Evolutionary conservation across 2,329 filamentous ascomycete species (phyloP), one percentile per base, ranked within the genome.

Genomic region (Pseudopyricularia cyperi): DNA sequence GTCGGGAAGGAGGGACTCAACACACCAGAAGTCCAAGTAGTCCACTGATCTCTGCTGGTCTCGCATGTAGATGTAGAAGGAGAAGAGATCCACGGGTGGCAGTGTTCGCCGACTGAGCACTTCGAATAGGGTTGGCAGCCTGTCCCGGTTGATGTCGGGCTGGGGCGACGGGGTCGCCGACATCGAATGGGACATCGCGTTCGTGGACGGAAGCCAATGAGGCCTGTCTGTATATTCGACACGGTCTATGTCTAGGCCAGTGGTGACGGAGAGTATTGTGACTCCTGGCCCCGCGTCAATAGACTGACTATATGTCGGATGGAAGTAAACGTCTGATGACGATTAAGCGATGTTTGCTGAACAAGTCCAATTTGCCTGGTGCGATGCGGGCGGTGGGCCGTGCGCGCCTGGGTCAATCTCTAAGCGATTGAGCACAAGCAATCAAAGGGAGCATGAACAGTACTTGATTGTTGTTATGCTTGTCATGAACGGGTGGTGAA

Each of bases 31-130:
- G 66, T 98, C 93, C 42, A 98, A 74, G 62, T 98, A 98, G 64
- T 98, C 93, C 12, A 98, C 93, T 7, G 91, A 96, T 66, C 90
- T 83, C 68, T 98, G 93, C 69, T 96, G 90, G 67, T 98, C 94
- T 62, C 93, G 82, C 93, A 98, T 98, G 71, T 95, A 98, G 61
- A 98, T 98, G 71, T 98, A 98, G 73, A 98, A 98, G 2, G 90
- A 96, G 68, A 95, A 98, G 11, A 98, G 76, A 64, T 98, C 94
- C 53, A 98, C 91, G 0, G 93, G 93, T 48, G 94, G 88, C 19
- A 94, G 77, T n/a, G 93, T 98, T 57, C 89, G 83, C 59, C 94
- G 83, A 65, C 89, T 95, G 55, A 98, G 74, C 52, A 98, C 93
- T 70, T 98, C 94, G 65, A 95, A 96, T 50, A 98, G 80, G 1